Conservation (phyloP, 2,329 filamentous ascomycete species). For the Fusarium nematophilum region DNA sequence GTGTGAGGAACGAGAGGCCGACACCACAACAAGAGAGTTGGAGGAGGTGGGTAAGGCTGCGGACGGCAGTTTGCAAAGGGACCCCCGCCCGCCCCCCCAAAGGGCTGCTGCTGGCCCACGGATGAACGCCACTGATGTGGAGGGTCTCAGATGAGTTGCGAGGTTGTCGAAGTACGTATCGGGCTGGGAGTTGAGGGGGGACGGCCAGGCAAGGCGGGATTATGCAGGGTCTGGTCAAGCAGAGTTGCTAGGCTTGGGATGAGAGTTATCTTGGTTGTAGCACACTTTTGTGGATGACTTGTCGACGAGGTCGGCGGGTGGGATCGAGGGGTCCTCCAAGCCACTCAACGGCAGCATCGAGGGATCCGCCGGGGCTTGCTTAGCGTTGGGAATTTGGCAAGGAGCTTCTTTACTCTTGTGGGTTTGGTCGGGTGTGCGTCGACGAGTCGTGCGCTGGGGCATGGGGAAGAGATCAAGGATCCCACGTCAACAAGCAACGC, state of each 20-base stretch:
- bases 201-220: constrained; percentile 41
- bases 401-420: constrained; percentile 34
- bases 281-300: constrained; percentile 35
- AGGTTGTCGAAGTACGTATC: constrained; percentile 37
- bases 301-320: constrained; percentile 35
- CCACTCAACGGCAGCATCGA: constrained; percentile 47
- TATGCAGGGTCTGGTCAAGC: constrained; percentile 47
- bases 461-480: constrained; percentile 40
- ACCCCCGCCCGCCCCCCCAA: constrained; percentile 38
- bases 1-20: constrained; percentile 23
- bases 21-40: constrained; percentile 25
- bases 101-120: constrained; percentile 34
- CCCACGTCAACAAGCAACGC: constrained; percentile 44
- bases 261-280: constrained; percentile 22
- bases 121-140: constrained; percentile 47
- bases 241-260: constrained; percentile 28
- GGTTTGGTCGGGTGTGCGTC: constrained; percentile 30
- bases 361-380: constrained; percentile 42
- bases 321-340: constrained; percentile 42
- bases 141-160: constrained; percentile 45
- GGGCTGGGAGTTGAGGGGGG: constrained; percentile 42
- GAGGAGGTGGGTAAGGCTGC: constrained; percentile 46
- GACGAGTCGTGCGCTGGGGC: constrained; percentile 38
- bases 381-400: constrained; percentile 44
- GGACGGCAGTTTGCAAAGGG: constrained; percentile 48